Evolutionary conservation across 192 early-diverging fungal species (phyloP).

Genomic region (Coemansia reversa): DNA sequence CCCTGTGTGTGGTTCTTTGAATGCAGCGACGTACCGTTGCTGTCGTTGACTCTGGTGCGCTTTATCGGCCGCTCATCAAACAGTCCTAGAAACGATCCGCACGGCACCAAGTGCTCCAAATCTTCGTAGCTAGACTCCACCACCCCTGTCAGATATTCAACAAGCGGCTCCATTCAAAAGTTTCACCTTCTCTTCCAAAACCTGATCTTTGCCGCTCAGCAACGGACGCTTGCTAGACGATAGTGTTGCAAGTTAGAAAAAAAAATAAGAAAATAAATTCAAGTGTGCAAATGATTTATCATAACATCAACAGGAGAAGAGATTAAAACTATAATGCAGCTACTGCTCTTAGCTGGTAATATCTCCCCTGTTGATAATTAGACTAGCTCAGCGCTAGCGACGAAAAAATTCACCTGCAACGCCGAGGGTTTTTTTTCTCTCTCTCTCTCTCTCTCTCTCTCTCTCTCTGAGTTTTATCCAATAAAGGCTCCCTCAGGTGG

Average conservation of each 20-base stretch:
- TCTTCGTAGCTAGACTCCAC: constrained; percentile 53
- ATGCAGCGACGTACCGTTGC: neutral
- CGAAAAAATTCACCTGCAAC: neutral
- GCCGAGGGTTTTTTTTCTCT: neutral
- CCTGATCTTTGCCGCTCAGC: too few relatives aligned
- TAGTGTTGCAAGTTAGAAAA: constrained; percentile 2
- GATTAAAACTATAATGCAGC: neutral
- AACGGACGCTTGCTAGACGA: neutral
- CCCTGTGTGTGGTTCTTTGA: neutral
- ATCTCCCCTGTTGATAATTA: neutral
- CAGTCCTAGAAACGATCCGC: constrained; percentile 50
- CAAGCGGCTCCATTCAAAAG: constrained; percentile 33
- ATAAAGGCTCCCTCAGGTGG: constrained; percentile 28
- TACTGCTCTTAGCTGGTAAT: neutral
- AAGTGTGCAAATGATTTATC: neutral
- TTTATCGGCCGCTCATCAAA: constrained; percentile 54
- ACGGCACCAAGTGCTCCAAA: constrained; percentile 48
- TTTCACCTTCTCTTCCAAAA: neutral
- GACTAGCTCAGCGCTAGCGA: neutral
- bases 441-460: neutral
- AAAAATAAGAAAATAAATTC: constrained; percentile 7
- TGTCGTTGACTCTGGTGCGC: constrained; percentile 22
- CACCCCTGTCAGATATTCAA: constrained; percentile 33
- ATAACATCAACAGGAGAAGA: neutral
- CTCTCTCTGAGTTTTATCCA: constrained; percentile 8